These are phyloP conservation scores for Rhynchospora breviuscula DNA, from an alignment of 176 grass and related monocot species.

Conservation along the genomic window DNA sequence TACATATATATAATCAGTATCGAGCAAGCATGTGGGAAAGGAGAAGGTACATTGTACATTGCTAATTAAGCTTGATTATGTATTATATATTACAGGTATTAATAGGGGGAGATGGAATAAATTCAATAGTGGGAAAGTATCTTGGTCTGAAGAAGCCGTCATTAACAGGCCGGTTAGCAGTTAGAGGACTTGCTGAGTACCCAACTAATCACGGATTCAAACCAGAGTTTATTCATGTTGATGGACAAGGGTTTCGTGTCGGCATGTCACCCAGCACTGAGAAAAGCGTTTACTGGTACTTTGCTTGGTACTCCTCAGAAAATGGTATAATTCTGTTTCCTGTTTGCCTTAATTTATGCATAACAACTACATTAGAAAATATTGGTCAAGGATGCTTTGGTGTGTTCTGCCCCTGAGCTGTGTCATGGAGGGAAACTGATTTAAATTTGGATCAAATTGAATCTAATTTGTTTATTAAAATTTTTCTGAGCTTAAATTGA, in stretches of 20 bases:
- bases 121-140: constrained; percentile 60
- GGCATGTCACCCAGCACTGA: constrained; percentile 42
- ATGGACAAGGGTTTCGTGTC: constrained; percentile 36
- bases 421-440: background rate
- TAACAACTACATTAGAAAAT: constrained; percentile 32
- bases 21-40: background rate
- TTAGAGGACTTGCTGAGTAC: constrained; percentile 43
- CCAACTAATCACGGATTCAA: constrained; percentile 48
- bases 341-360: background rate
- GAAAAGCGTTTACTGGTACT: constrained; percentile 63
- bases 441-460: background rate
- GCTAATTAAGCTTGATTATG: background rate
- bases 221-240: constrained; percentile 33
- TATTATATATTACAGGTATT: constrained; percentile 32
- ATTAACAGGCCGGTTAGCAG: constrained; percentile 29
- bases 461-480: background rate
- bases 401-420: constrained; percentile 1
- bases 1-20: background rate
- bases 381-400: constrained; percentile 26
- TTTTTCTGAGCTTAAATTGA: background rate
- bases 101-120: constrained; percentile 59
- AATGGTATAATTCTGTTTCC: constrained; percentile 2
- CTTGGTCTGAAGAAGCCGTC: constrained; percentile 41
- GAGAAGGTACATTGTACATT: background rate
- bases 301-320: constrained; percentile 41